Percentiles rank a stretch among this genome's conserved stretches.
Conservation (phyloP, 306 rosid species). For the Abrus pulchellus region DNA sequence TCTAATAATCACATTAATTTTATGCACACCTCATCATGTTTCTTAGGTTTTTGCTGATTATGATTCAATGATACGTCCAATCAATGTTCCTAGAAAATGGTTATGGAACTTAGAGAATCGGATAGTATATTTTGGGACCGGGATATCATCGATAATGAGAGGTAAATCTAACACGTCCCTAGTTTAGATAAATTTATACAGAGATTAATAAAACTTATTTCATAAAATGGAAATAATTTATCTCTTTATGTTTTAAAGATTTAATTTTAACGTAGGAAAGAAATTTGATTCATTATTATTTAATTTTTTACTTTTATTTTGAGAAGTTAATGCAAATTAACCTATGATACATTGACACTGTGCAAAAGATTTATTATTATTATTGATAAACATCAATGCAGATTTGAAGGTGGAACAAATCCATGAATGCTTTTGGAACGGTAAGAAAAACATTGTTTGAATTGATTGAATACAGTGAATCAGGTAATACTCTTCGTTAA, state of each 20-base stretch:
- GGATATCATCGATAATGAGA: slow-evolving; percentile 53
- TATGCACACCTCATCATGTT: not conserved
- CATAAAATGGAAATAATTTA: too few relatives aligned
- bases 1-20: too few relatives aligned
- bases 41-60: slow-evolving; percentile 71
- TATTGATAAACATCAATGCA: slow-evolving; percentile 29
- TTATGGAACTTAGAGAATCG: slow-evolving; percentile 52
- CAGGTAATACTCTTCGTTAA: too few relatives aligned
- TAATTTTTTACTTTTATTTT: too few relatives aligned
- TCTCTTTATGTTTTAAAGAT: too few relatives aligned
- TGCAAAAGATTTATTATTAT: too few relatives aligned
- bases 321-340: too few relatives aligned
- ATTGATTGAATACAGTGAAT: not conserved
- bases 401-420: slow-evolving; percentile 42
- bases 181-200: too few relatives aligned
- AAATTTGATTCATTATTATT: too few relatives aligned
- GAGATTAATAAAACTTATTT: too few relatives aligned
- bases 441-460: slow-evolving; percentile 48
- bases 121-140: slow-evolving; percentile 63
- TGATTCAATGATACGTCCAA: slow-evolving; percentile 62
- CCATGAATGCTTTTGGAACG: slow-evolving; percentile 48
- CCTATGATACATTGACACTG: too few relatives aligned
- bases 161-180: slow-evolving; percentile 45
- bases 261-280: too few relatives aligned
- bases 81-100: slow-evolving; percentile 61